Evolutionary conservation across 2,329 filamentous ascomycete species (phyloP), one percentile per base, ranked within the genome.

Genomic region (Aspergillus floridensis): DNA sequence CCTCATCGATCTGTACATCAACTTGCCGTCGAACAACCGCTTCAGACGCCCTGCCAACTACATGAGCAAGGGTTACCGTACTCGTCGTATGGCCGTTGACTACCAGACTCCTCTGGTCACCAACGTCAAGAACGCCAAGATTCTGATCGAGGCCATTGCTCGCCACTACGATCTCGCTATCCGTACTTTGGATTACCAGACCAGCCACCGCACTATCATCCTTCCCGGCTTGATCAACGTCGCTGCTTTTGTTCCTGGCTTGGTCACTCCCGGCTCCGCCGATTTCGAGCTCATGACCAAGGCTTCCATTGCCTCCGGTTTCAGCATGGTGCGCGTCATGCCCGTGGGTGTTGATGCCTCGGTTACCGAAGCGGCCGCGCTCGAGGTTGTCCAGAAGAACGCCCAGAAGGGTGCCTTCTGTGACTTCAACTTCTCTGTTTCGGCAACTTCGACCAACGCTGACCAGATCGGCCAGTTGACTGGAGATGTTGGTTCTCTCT

Each of bases 91-190:
- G 93, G 95, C 95, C 38, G 95, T 99, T 47, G 95, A 97, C 78
- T 91, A 97, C 80, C 93, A 98, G 80, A 96, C 95, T 57, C 95
- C 95, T 59, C 82, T 99, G 61, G 93, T 99, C 19, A 99, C 95
- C 57, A 99, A 99, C 70, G 95, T 99, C 76, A 99, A 99, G 85
- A 98, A 97, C 73, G 95, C 95, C 60, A 99, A 98, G 84, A 91
- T 99, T 60, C 80, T 99, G 54, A 89, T 99, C 56, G 95, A 99
- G 79, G 95, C 93, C 22, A 91, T 99, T 65, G 88, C 92, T 58
- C 88, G 93, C 60, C 89, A 96, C 75, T 96, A 92, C 72, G 88
- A 93, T 66, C 83, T 99, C 56, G 87, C 91, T 41, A 87, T 99
- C 59, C 86, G 87, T 72, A 88, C 87, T 65, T 87, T 93, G 58